Base-by-base conservation (phyloP, 495 filamentous ascomycete genomes). In the Penicillium diatomitis region DNA sequence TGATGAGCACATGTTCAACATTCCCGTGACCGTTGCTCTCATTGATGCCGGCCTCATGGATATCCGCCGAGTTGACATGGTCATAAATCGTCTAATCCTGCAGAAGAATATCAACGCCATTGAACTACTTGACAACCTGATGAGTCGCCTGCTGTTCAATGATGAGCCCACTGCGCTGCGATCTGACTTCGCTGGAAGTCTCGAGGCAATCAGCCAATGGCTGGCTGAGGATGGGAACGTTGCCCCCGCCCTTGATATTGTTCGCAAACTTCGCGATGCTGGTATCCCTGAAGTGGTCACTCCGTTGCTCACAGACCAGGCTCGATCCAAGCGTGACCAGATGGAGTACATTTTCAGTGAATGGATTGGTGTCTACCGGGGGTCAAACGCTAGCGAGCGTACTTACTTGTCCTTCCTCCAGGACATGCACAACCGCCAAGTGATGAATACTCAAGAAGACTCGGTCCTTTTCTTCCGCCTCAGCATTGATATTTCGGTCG, bases 341-440 rank as follows among this genome's bases (percentile, higher is more conserved):
- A 80, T 96, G 68, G 86, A 94, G 56, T 97, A 97, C 59, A 76
- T 95, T 38, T 95, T 99, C 62, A 86, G 84, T 7, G 92, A 97
- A 63, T 99, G 92, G 92, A 77, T 89, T 48, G 80, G 83, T 36
- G 76, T 97, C 10, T 89, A 81, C 71, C 81, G 85, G 64, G 84
- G 86, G 42, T 74, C 78, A 7, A 77, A 80, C 51, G 80, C 82
- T 0, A 80, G 80, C 8, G 85, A 89, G 31, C 87, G 85, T 56
- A 76, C 84, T 0, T 74, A 80, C 45, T 66, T 75, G 6, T 79
- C 87, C 2, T 99, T 97, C 67, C 80, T 97, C 35, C 81, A 84
- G 43, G 94, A 96, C 62, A 68, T 96, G 58, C 82, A 90, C 56
- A 74, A 85, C 37, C 75, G 77, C 51, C 74, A 83, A 33, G 72